Percentiles rank a stretch among this genome's conserved stretches.
Conservation (phyloP, 371 early-diverging fungal genomes). For the Zychaea mexicana region DNA sequence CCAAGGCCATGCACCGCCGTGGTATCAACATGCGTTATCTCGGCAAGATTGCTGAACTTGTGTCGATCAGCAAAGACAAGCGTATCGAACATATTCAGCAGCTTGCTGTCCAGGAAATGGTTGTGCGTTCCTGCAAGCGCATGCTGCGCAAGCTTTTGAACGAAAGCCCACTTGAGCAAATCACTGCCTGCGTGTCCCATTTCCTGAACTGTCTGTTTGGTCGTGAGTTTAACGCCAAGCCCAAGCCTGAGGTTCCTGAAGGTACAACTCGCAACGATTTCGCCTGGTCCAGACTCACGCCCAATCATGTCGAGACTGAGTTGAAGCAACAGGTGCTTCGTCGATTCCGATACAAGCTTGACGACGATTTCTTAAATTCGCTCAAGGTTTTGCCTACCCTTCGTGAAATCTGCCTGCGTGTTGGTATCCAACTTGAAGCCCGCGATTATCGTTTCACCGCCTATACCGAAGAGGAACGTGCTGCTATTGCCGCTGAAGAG, state of each 20-base stretch:
- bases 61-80: constrained; percentile 60
- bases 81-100: constrained; percentile 57
- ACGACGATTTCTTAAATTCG: constrained; percentile 51
- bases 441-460: constrained; percentile 70
- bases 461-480: constrained; percentile 45
- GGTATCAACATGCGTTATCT: constrained; percentile 98
- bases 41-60: constrained; percentile 69
- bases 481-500: constrained; percentile 42
- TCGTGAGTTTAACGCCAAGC: constrained; percentile 53
- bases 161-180: constrained; percentile 54
- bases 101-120: constrained; percentile 80
- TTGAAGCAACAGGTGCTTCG: constrained; percentile 64
- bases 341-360: constrained; percentile 77
- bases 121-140: constrained; percentile 83
- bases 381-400: constrained; percentile 71
- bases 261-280: constrained; percentile 39
- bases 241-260: constrained; percentile 41
- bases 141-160: constrained; percentile 74
- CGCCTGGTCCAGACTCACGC: constrained; percentile 62
- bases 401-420: constrained; percentile 81
- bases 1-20: constrained; percentile 87
- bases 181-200: constrained; percentile 72
- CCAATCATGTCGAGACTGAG: constrained; percentile 52
- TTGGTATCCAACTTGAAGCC: constrained; percentile 83
- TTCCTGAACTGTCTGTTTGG: constrained; percentile 86